phyloP scores from a whole-genome alignment of 2,329 filamentous ascomycete genomes.

The Alternaria atra region DNA sequence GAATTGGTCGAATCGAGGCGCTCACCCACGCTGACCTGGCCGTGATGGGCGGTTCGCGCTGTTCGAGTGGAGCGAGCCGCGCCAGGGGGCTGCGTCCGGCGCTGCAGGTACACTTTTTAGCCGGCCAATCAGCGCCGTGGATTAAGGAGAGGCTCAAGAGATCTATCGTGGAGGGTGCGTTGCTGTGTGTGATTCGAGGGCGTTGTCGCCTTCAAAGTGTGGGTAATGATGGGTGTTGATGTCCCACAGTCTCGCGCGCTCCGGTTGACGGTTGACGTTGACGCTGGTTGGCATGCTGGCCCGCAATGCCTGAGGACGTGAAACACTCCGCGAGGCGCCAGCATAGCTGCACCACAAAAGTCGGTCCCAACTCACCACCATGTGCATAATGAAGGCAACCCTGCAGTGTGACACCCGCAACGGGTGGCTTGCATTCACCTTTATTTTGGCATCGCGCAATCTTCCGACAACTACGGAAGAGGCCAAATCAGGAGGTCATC shows the following conservation, averaged over 20 bases:
- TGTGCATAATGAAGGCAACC: slow-evolving; percentile 9
- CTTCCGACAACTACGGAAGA: not conserved
- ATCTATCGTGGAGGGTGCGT: not conserved
- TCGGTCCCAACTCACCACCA: not conserved
- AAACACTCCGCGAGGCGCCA: slow-evolving; percentile 5
- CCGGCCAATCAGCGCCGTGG: slow-evolving; percentile 13
- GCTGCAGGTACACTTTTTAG: slow-evolving; percentile 38
- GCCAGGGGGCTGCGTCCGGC: slow-evolving; percentile 24
- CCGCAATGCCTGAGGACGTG: slow-evolving; percentile 1
- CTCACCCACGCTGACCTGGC: slow-evolving; percentile 18
- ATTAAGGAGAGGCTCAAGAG: slow-evolving; percentile 6
- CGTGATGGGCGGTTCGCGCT: slow-evolving; percentile 34
- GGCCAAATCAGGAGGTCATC: not conserved
- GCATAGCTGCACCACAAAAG: not conserved
- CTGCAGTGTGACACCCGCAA: slow-evolving; percentile 14
- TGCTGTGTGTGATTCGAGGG: slow-evolving; percentile 8
- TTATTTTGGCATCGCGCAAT: slow-evolving; percentile 17
- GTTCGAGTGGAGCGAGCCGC: slow-evolving; percentile 34
- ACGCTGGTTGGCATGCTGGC: not conserved
- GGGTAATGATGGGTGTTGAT: not conserved
- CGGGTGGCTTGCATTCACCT: slow-evolving; percentile 25
- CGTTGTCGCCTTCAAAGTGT: not conserved
- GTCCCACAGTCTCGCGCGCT: slow-evolving; percentile 5
- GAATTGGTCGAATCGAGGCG: slow-evolving; percentile 44
- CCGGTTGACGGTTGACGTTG: not conserved